Percentiles rank a stretch among this genome's conserved stretches.
Conservation (phyloP, 2,329 filamentous ascomycete genomes). For the Stachybotrys chartarum region DNA sequence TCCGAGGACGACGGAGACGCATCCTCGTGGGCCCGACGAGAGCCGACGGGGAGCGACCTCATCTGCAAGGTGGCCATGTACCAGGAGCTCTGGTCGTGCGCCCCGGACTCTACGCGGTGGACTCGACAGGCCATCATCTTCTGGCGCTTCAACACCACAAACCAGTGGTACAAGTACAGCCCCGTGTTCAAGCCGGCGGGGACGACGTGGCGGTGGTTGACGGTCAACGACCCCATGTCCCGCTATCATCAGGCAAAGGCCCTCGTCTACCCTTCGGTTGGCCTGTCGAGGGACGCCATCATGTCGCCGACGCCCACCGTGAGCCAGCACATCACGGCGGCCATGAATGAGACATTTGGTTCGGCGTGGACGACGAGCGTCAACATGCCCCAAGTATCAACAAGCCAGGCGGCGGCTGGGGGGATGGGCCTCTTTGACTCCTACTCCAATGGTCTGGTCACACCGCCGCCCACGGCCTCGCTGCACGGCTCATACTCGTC, state of each 20-base stretch:
- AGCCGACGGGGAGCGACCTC: slow-evolving; percentile 45
- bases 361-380: slow-evolving; percentile 35
- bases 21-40: slow-evolving; percentile 29
- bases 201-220: slow-evolving; percentile 56
- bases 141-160: slow-evolving; percentile 52
- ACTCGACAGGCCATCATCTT: slow-evolving; percentile 53
- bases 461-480: slow-evolving; percentile 48
- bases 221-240: slow-evolving; percentile 52
- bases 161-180: slow-evolving; percentile 44
- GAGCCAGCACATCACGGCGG: slow-evolving; percentile 43
- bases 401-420: slow-evolving; percentile 23
- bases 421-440: slow-evolving; percentile 37
- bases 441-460: slow-evolving; percentile 46
- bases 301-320: slow-evolving; percentile 46
- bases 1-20: slow-evolving; percentile 33
- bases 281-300: slow-evolving; percentile 33
- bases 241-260: slow-evolving; percentile 47
- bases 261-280: slow-evolving; percentile 26
- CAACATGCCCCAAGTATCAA: slow-evolving; percentile 22
- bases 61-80: slow-evolving; percentile 59
- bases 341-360: slow-evolving; percentile 52
- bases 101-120: slow-evolving; percentile 41
- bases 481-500: slow-evolving; percentile 39
- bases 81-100: slow-evolving; percentile 55
- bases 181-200: slow-evolving; percentile 43